These are phyloP conservation scores for Elaphomyces granulatus DNA, from an alignment of 495 filamentous ascomycete species.

Conservation along the genomic window DNA sequence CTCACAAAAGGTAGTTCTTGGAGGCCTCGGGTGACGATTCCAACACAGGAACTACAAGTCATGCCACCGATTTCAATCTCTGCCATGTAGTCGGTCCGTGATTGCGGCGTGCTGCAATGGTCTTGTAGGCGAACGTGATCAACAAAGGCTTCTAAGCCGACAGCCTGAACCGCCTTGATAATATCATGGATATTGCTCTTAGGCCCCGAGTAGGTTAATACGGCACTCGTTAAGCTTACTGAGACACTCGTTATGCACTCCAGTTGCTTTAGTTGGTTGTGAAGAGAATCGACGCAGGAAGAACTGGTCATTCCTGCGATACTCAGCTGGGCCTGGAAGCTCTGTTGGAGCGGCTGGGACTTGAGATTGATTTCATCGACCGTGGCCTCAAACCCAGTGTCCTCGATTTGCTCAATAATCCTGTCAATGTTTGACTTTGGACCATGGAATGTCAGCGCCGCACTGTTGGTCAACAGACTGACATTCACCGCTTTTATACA, in stretches of 20 bases:
- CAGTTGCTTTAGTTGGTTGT: conserved; percentile 20
- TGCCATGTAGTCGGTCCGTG: conserved; percentile 28
- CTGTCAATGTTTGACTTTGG: conserved; percentile 27
- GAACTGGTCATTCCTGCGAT: conserved; percentile 39
- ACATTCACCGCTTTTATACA: conserved; percentile 42
- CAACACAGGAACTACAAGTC: conserved; percentile 68
- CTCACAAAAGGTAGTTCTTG: conserved; percentile 48
- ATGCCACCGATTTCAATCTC: conserved; percentile 66
- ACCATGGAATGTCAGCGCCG: conserved; percentile 31
- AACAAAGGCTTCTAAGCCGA: conserved; percentile 26
- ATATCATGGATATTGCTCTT: conserved; percentile 17
- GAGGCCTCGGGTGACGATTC: conserved; percentile 47
- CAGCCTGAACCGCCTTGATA: conserved; percentile 20
- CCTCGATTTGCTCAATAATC: conserved; percentile 36
- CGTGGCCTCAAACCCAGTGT: conserved; percentile 40
- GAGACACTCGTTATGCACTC: conserved; percentile 25
- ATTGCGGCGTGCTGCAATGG: not conserved
- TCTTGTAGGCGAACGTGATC: conserved; percentile 16
- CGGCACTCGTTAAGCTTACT: conserved; percentile 28
- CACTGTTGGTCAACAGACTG: conserved; percentile 45
- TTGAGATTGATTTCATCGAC: conserved; percentile 16
- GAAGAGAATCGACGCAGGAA: conserved; percentile 31
- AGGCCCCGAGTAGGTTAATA: conserved; percentile 18
- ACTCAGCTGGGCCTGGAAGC: conserved; percentile 19
- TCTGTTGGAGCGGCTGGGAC: conserved; percentile 14